Evolutionary conservation across 2,329 filamentous ascomycete species (phyloP).

Genomic region (Nemania diffusa): DNA sequence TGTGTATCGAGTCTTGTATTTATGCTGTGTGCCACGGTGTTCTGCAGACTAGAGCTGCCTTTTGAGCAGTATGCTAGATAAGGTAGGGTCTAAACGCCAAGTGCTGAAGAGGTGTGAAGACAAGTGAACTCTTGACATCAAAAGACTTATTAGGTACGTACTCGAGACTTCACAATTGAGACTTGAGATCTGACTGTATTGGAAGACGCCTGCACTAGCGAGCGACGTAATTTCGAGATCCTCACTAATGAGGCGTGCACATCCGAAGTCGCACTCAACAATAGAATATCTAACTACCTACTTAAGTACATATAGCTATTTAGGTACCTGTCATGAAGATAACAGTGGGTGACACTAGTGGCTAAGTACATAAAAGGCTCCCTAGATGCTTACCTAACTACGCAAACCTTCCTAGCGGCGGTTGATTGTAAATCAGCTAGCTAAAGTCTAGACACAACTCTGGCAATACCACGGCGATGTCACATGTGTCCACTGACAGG

Average conservation of each 20-base stretch:
- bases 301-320: no score
- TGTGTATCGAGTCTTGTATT: neutral
- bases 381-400: no score
- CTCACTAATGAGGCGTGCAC: neutral
- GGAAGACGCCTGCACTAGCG: neutral
- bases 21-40: neutral
- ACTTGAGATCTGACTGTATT: slow-evolving; percentile 23
- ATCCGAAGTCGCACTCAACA: slow-evolving; percentile 30
- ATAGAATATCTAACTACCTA: neutral
- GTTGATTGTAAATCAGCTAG: no score
- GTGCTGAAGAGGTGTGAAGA: neutral
- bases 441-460: no score
- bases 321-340: no score
- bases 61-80: no score
- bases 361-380: no score
- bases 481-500: no score
- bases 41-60: neutral
- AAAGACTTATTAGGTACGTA: neutral
- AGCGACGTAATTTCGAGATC: neutral
- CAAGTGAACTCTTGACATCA: neutral
- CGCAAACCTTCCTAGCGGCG: no score
- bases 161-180: no score
- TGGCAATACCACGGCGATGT: no score
- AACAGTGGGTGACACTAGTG: no score
- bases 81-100: neutral